phyloP scores from a whole-genome alignment of 1,284 basidiomycete genomes.

The Rhizoctonia solani region DNA sequence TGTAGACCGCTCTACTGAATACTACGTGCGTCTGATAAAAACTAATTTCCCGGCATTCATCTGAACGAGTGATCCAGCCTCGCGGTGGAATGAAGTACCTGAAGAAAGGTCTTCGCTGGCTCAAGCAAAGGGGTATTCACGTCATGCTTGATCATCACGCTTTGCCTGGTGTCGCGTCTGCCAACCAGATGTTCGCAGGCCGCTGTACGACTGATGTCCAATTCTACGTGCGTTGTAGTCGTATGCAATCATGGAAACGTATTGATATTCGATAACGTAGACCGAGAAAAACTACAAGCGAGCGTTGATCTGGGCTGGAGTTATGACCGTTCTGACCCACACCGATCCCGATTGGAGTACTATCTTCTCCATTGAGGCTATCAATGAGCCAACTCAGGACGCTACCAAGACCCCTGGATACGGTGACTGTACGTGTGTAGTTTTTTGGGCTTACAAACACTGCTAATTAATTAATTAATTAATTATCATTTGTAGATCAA shows the following conservation, averaged over 20 bases:
- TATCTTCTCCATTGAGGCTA: slow-evolving; percentile 72
- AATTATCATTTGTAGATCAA: slow-evolving; percentile 56
- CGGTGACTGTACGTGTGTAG: slow-evolving; percentile 58
- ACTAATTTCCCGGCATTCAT: not conserved
- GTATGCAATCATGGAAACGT: not conserved
- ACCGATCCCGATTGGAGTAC: slow-evolving; percentile 65
- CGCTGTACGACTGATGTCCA: slow-evolving; percentile 64
- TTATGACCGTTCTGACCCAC: slow-evolving; percentile 73
- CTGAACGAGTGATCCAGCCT: slow-evolving; percentile 6
- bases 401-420: slow-evolving; percentile 65
- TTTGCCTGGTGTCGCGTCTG: slow-evolving; percentile 68
- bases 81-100: slow-evolving; percentile 7
- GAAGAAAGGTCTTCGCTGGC: slow-evolving; percentile 36
- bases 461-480: not conserved
- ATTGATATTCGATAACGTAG: slow-evolving; percentile 47
- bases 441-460: not conserved
- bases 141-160: slow-evolving; percentile 78
- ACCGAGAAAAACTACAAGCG: slow-evolving; percentile 71
- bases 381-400: slow-evolving; percentile 76
- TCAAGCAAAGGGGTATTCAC: slow-evolving; percentile 63
- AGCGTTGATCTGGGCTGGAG: slow-evolving; percentile 73
- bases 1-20: slow-evolving; percentile 63
- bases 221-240: slow-evolving; percentile 62
- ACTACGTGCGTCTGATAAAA: slow-evolving; percentile 53
- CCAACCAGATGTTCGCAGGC: slow-evolving; percentile 45